Evolutionary conservation across 1,139 yeast species (phyloP).

Genomic region (Candida frijolesensis): DNA sequence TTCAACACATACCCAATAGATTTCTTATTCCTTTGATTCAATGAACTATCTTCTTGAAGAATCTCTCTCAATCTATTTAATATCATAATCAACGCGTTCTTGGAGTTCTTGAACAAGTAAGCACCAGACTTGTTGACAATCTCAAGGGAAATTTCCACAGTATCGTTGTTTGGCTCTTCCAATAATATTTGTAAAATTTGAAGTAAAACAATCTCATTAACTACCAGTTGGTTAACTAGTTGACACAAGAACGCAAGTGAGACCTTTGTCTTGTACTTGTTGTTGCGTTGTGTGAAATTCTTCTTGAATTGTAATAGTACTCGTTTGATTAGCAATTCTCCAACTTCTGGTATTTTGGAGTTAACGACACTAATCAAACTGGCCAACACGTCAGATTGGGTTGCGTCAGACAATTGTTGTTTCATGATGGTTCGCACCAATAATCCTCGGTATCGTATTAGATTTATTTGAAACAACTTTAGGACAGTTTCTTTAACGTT

Average conservation of each 20-base stretch:
- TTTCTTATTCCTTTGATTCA: slow-evolving; percentile 47
- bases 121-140: slow-evolving; percentile 29
- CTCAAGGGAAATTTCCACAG: slow-evolving; percentile 26
- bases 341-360: slow-evolving; percentile 70
- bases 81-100: slow-evolving; percentile 44
- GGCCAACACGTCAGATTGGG: slow-evolving; percentile 54
- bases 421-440: slow-evolving; percentile 59
- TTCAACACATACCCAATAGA: slow-evolving; percentile 57
- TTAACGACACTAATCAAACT: slow-evolving; percentile 63
- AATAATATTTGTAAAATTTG: slow-evolving; percentile 66
- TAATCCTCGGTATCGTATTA: slow-evolving; percentile 63
- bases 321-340: slow-evolving; percentile 57
- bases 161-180: slow-evolving; percentile 52
- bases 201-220: slow-evolving; percentile 62
- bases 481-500: slow-evolving; percentile 53
- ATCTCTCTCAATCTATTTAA: slow-evolving; percentile 63
- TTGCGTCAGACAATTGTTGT: slow-evolving; percentile 46
- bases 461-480: slow-evolving; percentile 54
- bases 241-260: slow-evolving; percentile 58
- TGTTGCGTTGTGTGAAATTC: slow-evolving; percentile 53
- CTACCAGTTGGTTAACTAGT: slow-evolving; percentile 64
- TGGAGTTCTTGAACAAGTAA: slow-evolving; percentile 24
- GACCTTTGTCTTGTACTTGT: slow-evolving; percentile 37
- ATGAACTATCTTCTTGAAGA: slow-evolving; percentile 52
- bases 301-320: slow-evolving; percentile 62